phyloP scores from a whole-genome alignment of 2,329 filamentous ascomycete genomes.

The Hymenoscyphus occultus region DNA sequence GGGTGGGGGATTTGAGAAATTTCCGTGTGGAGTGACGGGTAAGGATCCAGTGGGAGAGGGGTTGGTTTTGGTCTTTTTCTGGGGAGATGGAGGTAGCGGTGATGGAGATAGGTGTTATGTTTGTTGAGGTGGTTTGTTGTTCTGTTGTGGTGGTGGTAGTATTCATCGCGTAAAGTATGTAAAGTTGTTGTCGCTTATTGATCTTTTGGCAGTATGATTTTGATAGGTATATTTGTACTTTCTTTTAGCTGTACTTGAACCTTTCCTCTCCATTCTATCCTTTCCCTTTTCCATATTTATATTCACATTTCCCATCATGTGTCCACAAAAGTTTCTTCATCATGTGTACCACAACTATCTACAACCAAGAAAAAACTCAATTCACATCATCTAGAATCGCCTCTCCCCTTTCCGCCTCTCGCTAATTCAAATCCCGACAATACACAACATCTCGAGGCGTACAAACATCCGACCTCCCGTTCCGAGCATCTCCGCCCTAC shows the following conservation, averaged over 20 bases:
- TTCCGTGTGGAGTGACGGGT: constrained; percentile 7
- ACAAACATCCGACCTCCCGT: neutral
- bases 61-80: neutral
- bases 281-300: neutral
- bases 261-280: neutral
- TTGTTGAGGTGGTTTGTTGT: neutral
- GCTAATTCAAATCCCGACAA: neutral
- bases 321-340: neutral
- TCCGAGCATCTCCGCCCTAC: neutral
- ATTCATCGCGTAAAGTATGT: neutral
- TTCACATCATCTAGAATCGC: neutral
- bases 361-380: neutral
- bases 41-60: neutral
- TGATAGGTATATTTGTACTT: neutral
- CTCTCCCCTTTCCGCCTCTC: neutral
- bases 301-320: neutral
- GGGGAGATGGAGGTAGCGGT: neutral
- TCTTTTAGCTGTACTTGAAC: neutral
- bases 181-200: neutral
- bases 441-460: neutral
- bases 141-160: neutral
- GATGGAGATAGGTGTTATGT: neutral
- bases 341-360: neutral
- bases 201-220: neutral
- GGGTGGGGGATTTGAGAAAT: constrained; percentile 1